Conservation (phyloP, 768 basidiomycete genomes). For the Cubamyces lactineus region DNA sequence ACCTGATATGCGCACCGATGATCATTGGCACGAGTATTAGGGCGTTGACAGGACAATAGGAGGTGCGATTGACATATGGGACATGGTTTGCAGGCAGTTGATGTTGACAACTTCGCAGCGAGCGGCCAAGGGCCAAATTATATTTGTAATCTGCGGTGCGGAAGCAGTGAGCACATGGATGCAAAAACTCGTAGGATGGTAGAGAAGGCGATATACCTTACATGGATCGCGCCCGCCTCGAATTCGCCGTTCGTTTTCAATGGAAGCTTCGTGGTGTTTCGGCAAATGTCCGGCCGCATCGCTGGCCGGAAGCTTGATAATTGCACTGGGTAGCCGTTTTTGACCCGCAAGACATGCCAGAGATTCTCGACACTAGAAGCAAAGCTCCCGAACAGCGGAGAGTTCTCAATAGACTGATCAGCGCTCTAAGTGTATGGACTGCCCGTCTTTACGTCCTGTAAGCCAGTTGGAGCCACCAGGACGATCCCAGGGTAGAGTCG, state of each 20-base stretch:
- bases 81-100: not conserved
- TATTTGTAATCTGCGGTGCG: not conserved
- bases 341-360: not conserved
- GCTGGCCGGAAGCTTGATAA: no score
- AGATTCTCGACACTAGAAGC: slow-evolving; percentile 5
- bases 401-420: not conserved
- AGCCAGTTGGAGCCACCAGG: no score
- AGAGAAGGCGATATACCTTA: no score
- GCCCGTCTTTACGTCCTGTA: no score
- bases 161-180: not conserved
- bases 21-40: slow-evolving; percentile 1
- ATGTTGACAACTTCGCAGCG: not conserved
- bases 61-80: not conserved
- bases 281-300: no score
- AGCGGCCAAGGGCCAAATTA: not conserved
- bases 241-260: no score
- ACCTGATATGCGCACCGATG: not conserved
- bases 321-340: no score
- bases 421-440: not conserved
- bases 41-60: not conserved
- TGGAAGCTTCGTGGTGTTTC: no score
- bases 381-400: not conserved
- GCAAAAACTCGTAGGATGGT: no score
- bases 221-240: no score
- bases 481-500: not conserved